Conservation (phyloP, 352 stramenopile species). For the Phytophthora sansomeana region DNA sequence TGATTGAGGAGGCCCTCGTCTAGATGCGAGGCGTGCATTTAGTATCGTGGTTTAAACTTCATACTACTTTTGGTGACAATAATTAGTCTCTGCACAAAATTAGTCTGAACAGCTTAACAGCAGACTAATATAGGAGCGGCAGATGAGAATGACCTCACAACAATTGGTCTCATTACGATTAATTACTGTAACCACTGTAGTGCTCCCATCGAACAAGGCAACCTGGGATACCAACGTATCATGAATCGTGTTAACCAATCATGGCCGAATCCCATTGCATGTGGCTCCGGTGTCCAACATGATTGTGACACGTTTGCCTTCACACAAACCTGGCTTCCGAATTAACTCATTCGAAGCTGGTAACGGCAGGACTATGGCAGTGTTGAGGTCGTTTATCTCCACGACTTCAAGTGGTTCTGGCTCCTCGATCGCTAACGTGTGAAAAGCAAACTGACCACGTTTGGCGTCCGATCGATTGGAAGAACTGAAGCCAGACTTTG, state of each 20-base stretch:
- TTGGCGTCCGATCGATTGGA: background rate
- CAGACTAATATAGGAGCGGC: too few relatives aligned
- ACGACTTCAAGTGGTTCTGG: background rate
- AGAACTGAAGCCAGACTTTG: background rate
- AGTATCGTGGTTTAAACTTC: too few relatives aligned
- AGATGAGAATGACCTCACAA: too few relatives aligned
- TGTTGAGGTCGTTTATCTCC: background rate
- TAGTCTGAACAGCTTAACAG: too few relatives aligned
- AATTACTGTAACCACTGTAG: background rate
- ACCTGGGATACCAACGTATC: background rate
- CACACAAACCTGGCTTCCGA: background rate
- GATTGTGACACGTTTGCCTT: background rate
- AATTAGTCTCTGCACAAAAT: too few relatives aligned
- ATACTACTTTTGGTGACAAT: too few relatives aligned
- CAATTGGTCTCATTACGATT: too few relatives aligned
- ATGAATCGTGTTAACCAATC: background rate
- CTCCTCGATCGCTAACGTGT: background rate
- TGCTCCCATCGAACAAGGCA: background rate
- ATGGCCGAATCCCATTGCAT: background rate
- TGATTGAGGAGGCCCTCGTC: too few relatives aligned
- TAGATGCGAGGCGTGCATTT: too few relatives aligned
- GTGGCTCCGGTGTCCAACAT: background rate
- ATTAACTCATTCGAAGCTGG: background rate
- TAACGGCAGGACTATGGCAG: background rate
- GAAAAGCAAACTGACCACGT: background rate